phyloP scores from a whole-genome alignment of 345 rosid species.

The Diplotaxis tenuifolia region DNA sequence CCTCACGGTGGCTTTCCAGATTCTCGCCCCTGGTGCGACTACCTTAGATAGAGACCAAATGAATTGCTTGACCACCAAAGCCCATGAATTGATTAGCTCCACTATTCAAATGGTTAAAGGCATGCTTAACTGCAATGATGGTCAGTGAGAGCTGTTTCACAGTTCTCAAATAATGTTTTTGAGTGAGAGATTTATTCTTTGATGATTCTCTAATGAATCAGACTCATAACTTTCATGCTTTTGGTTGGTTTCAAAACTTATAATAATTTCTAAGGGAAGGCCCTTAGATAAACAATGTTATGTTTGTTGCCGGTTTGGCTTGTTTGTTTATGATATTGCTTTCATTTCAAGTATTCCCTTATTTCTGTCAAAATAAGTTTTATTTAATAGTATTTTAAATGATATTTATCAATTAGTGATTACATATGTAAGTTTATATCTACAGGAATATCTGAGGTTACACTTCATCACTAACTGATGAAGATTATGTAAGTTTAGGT shows the following conservation, averaged over 20 bases:
- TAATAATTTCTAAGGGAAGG: conserved; percentile 14
- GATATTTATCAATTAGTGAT: background rate
- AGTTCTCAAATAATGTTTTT: conserved; percentile 7
- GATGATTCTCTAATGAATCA: conserved; percentile 21
- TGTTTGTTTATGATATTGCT: background rate
- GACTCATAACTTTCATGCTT: background rate
- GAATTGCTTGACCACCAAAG: conserved; percentile 45
- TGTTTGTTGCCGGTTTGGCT: conserved; percentile 19
- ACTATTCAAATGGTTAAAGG: conserved; percentile 56
- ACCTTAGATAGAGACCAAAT: conserved; percentile 27
- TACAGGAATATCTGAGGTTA: background rate
- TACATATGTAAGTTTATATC: background rate
- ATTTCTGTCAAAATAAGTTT: background rate
- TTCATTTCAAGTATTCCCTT: background rate
- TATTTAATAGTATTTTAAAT: background rate
- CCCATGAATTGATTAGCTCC: conserved; percentile 58
- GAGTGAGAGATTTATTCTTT: conserved; percentile 11
- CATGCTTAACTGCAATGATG: conserved; percentile 44
- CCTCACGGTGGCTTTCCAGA: conserved; percentile 71
- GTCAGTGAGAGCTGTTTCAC: conserved; percentile 15
- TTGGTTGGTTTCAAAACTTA: background rate
- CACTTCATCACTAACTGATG: background rate
- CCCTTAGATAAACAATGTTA: conserved; percentile 26
- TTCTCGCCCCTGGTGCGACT: conserved; percentile 43
- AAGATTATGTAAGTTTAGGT: conserved; percentile 11